Base-by-base conservation (phyloP, 2,329 filamentous ascomycete genomes). In the Didymella glomerata region DNA sequence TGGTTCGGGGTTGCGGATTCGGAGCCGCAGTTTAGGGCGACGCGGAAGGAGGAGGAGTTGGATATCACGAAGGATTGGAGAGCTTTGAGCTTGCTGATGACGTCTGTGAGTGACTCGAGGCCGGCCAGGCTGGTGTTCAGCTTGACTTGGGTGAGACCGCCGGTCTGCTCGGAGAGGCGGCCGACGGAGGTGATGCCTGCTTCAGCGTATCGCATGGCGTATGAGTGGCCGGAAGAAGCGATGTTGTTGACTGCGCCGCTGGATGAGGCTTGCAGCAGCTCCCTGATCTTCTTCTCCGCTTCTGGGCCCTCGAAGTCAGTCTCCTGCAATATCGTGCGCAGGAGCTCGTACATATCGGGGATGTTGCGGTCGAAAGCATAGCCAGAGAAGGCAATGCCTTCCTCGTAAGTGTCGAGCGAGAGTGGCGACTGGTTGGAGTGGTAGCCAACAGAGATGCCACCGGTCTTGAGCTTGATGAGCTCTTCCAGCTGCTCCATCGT, bases 401-500 rank as follows among this genome's bases (percentile, higher is more conserved):
- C 95, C 18, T 86, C 88, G 9, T 88, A 90, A 25, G 85, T 81
- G 28, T 85, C 83, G 54, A 91, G 87, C 65, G 94, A 86, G 1
- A 84, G 84, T 0, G 94, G 92, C 2, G 88, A 92, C 0, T 93
- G 86, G 0, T 90, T 88, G n/a, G 90, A 86, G 78, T 96, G 91
- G 67, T 97, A 93, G 1, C 90, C 88, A 16, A 96, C 88, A 2
- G 89, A 91, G 36, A 99, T 86, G 10, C 95, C 95, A 20, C 95
- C 95, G 1, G 95, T 98, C 80, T 96, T 96, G 28, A 98, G 84
- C 77, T 98, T 98, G 76, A 99, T 97, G 54, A 93, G 79, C 72
- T 98, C 95, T 77, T 99, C 95, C 50, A 98, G 86, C 76, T 97
- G 89, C 76, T 97, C 95, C 90, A 97, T 97, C 0, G 88, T 88